A percentile compares a stretch with the other conserved stretches of the same genome.
phyloP scores from a whole-genome alignment of 2,329 filamentous ascomycete genomes.

The Monascus ruber region DNA sequence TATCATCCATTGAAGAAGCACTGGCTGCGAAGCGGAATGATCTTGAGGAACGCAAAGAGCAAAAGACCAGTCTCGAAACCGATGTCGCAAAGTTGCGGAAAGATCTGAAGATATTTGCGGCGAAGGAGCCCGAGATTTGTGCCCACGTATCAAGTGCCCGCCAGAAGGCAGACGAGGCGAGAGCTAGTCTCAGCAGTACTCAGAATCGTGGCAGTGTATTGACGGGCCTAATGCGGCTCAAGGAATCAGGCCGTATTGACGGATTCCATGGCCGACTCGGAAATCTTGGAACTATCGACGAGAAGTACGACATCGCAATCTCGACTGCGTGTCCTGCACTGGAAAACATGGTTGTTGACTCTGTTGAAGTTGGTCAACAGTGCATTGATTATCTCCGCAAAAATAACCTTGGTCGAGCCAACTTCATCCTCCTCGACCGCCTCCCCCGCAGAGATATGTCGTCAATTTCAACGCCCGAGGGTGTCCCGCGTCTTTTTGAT shows the following conservation, averaged over 20 bases:
- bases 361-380: constrained; percentile 89
- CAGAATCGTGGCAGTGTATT: constrained; percentile 91
- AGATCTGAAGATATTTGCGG: constrained; percentile 59
- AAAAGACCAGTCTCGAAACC: constrained; percentile 61
- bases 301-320: constrained; percentile 93
- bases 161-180: constrained; percentile 92
- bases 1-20: constrained; percentile 59
- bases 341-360: constrained; percentile 94
- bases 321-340: constrained; percentile 87
- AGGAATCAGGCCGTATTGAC: constrained; percentile 90
- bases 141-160: constrained; percentile 77
- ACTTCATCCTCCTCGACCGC: constrained; percentile 92
- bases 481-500: constrained; percentile 85
- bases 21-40: constrained; percentile 60
- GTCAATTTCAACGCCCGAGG: constrained; percentile 76
- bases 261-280: constrained; percentile 93
- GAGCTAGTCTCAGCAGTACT: constrained; percentile 75
- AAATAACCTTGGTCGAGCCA: constrained; percentile 90
- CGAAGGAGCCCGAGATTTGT: constrained; percentile 71
- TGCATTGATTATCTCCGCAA: constrained; percentile 97
- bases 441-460: constrained; percentile 67
- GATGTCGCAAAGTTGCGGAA: constrained; percentile 61
- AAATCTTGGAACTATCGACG: constrained; percentile 85
- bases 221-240: constrained; percentile 82
- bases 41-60: constrained; percentile 61